Conservation (phyloP, 345 rosid species). For the Hibiscus trionum region DNA sequence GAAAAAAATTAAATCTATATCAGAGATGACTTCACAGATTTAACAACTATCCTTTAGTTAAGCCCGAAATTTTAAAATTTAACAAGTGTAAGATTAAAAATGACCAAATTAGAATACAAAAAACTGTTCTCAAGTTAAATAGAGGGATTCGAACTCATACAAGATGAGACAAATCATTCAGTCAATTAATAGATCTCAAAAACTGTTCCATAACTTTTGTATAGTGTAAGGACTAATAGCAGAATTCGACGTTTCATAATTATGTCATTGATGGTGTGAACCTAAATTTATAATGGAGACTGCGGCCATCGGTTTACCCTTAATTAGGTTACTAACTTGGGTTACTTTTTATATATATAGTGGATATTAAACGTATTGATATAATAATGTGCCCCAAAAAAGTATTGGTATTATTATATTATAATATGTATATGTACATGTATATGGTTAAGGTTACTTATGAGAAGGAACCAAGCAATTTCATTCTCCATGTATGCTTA, state of each 20-base stretch:
- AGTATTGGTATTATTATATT: not conserved
- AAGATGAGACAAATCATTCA: no score
- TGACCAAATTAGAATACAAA: no score
- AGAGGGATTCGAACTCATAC: no score
- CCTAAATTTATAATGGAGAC: slow-evolving; percentile 7
- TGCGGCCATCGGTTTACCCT: not conserved
- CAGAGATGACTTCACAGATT: no score
- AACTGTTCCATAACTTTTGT: no score
- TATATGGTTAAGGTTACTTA: not conserved
- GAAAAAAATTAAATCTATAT: no score
- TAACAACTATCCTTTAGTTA: no score
- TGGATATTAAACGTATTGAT: not conserved
- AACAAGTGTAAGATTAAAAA: no score
- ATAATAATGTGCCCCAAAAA: not conserved
- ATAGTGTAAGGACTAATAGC: no score
- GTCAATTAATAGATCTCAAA: no score
- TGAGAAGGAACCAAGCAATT: slow-evolving; percentile 2
- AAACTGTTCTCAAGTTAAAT: no score
- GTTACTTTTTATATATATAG: not conserved
- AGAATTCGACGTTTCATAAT: not conserved
- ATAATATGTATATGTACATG: not conserved
- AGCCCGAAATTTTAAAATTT: no score
- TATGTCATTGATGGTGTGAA: slow-evolving; percentile 24
- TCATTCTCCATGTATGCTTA: not conserved
- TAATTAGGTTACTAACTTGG: slow-evolving; percentile 36